Conservation (phyloP, 2,329 filamentous ascomycete genomes). For the Acrocalymma vagum region DNA sequence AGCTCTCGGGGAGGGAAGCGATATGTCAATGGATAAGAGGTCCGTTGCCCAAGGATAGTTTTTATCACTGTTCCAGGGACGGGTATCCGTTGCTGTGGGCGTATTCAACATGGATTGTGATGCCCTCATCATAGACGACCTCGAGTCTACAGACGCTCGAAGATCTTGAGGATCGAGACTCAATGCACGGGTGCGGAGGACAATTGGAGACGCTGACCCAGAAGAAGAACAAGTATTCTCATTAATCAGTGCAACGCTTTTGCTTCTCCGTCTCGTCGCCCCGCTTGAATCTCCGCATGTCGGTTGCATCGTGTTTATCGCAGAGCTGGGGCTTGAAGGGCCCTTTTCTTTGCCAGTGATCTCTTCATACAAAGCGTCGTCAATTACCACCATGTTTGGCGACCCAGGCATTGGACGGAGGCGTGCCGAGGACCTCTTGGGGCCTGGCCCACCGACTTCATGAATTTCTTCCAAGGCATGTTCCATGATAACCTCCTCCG, state of each 20-base stretch:
- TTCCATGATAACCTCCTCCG: conserved; percentile 49
- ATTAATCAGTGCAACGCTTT: conserved; percentile 15
- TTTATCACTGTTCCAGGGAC: conserved; percentile 58
- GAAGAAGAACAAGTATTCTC: too few species aligned
- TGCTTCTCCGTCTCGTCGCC: conserved; percentile 12
- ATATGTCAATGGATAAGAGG: conserved; percentile 49
- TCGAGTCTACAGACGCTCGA: conserved; percentile 26
- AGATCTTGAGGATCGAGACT: conserved; percentile 26
- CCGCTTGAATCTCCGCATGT: too few species aligned
- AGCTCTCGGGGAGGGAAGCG: conserved; percentile 46
- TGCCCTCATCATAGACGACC: conserved; percentile 33
- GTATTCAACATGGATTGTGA: conserved; percentile 33
- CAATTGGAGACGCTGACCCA: conserved; percentile 29
- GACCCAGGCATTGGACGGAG: conserved; percentile 43
- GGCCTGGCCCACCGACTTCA: conserved; percentile 34
- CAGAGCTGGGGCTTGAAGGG: conserved; percentile 8
- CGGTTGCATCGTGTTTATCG: too few species aligned
- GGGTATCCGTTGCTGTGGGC: conserved; percentile 42
- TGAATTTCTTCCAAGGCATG: conserved; percentile 40
- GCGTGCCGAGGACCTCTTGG: conserved; percentile 44
- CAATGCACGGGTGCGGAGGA: conserved; percentile 32
- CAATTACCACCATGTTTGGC: conserved; percentile 40
- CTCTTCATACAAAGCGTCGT: conserved; percentile 44
- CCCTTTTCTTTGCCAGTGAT: conserved; percentile 32
- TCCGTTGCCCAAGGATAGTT: conserved; percentile 56